Base-by-base conservation (phyloP, 169 alveolate species). In the Plasmodium vinckei region DNA sequence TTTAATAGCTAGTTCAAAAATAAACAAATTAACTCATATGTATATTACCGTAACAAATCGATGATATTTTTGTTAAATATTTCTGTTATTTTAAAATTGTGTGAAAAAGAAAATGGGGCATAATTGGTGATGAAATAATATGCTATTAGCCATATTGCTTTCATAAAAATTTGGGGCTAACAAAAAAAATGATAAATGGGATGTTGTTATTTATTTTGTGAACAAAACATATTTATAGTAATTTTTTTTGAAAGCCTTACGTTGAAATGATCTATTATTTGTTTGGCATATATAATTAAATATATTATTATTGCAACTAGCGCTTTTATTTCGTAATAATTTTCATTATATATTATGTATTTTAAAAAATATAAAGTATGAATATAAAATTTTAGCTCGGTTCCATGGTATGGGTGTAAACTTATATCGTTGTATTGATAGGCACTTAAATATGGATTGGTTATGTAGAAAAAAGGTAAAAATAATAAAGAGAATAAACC, bases 361-460 rank as follows among this genome's bases (percentile, higher is more conserved):
- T 17, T 65, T n/a, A 79, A 27, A 67, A 79, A 79, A n/a, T 51
- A 79, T 39, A 79, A 46, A 10, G 65, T 46, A 47, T 64, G 82
- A 23, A 79, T 54, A 60, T 65, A 79, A 69, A 79, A 46, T 15
- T 79, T 54, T 46, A 79, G 33, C 42, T 64, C 89, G 23, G 89
- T 79, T 23, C 89, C 89, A 70, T 79, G 89, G 39, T 79, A 79
- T 5, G 82, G 82, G 64, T 79, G 89, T 17, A 79, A 60, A 46
- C 82, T 79, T 53, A 70, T 79, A 42, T 79, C 82, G 54, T 79
- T 79, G 59, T 79, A 79, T 25, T 79, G 89, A 12, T 27, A 65
- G 1, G 44, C 77, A 27, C 89, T 79, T 65, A 79, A 64, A 49
- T 65, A 79, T 7, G 89, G 89, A 9, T 79, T 79, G 10, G 47